These are phyloP conservation scores for Acacia pycnantha DNA, from an alignment of 331 rosid genomes.

Conservation along the genomic window DNA sequence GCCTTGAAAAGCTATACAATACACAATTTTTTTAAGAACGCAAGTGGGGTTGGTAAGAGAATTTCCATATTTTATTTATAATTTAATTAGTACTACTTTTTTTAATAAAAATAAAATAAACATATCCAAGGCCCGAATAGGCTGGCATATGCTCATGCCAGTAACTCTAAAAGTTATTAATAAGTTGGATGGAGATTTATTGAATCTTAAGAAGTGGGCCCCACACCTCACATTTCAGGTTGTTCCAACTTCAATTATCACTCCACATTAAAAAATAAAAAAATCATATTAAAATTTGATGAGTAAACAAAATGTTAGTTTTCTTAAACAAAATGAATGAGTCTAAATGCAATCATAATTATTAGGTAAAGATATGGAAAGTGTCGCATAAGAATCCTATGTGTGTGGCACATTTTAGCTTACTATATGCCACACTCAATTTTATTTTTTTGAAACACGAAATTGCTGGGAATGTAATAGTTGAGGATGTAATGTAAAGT, in stretches of 20 bases:
- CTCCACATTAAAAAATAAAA: neutral
- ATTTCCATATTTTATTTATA: neutral
- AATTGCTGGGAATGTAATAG: too few relatives aligned
- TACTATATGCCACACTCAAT: too few relatives aligned
- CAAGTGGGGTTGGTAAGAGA: neutral
- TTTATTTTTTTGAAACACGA: too few relatives aligned
- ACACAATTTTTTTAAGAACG: neutral
- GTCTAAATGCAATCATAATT: neutral
- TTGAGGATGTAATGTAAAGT: too few relatives aligned
- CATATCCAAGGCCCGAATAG: neutral
- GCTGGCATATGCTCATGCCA: conserved; percentile 12
- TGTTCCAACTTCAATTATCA: conserved; percentile 5
- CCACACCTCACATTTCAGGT: neutral
- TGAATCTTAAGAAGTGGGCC: neutral
- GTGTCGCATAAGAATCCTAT: neutral
- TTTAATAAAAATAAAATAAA: neutral
- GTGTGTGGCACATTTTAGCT: neutral
- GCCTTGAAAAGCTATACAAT: conserved; percentile 1
- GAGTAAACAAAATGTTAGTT: neutral
- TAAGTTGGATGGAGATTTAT: conserved; percentile 12
- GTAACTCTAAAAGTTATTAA: neutral
- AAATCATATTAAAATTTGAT: neutral
- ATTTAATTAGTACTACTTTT: neutral
- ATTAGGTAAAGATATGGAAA: neutral
- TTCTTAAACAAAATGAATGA: neutral